Evolutionary conservation across 2,329 filamentous ascomycete genomes (phyloP), one percentile per base, ranked within the genome.

Genomic region (Venturia effusa): DNA sequence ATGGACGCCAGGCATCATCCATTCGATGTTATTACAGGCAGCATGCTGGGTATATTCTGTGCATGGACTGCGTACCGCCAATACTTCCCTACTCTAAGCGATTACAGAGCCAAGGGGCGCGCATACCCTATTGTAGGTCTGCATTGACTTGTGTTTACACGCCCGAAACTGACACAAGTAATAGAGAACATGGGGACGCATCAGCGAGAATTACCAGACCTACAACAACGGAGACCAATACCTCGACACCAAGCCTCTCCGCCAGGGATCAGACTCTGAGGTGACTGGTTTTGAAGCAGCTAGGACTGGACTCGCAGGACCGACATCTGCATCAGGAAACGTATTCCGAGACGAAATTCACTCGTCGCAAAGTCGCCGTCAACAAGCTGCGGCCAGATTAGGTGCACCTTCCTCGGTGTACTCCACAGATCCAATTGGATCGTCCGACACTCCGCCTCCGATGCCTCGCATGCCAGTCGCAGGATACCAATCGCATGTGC

Each of bases 1-100:
- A 85, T 85, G 83, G 83, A 85, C 68, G 82, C 82, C 27, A 78
- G 83, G 19, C 83, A 85, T 65, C 83, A 85, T 68, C 82, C 83
- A 0, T 85, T 85, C 70, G 83, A 85, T 67, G 83, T 85, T 37
- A 76, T 85, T 48, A 80, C 79, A 15, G 83, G 83, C 10, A 81
- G 79, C 1, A 67, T 80, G 11, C 73, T 85, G 1, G 83, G 83
- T 4, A 75, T 83, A 22, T 67, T 79, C 39, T 79, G 79, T 45
- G 81, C 81, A 10, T 82, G 76, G 73, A 74, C 77, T 37, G 74
- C 81, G 0, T 85, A 85, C 68, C 77, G 81, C 57, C 83, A 85
- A 70, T 85, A 85, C 69, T 85, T 84, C 72, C 83, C 83, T 22
- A 74, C 83, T 0, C 71, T 85, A 11, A 75, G 73, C 45, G 80